Conservation (phyloP, 1,284 basidiomycete species). For the Fomitopsis betulina region DNA sequence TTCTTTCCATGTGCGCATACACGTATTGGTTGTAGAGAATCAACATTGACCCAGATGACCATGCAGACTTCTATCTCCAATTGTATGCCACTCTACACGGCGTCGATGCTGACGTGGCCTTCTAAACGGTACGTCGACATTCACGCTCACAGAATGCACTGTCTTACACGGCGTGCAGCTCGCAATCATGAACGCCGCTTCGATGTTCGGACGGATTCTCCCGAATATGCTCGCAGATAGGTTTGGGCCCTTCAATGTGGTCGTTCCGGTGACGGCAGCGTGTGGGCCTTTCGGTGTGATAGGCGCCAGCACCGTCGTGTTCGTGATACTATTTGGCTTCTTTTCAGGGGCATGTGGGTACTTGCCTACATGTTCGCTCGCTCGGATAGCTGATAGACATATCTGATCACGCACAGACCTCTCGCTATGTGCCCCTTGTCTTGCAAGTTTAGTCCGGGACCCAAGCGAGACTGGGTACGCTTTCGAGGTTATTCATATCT, state of each 20-base stretch:
- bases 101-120: constrained; percentile 11
- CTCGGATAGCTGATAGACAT: neutral
- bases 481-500: neutral
- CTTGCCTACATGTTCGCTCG: neutral
- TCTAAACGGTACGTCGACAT: constrained; percentile 3
- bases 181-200: constrained; percentile 13
- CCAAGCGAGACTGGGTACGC: neutral
- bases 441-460: neutral
- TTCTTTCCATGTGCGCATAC: constrained; percentile 11
- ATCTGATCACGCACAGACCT: neutral
- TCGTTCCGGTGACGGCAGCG: constrained; percentile 30
- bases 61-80: constrained; percentile 28
- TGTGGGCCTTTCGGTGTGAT: constrained; percentile 24
- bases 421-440: neutral
- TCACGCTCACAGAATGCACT: neutral
- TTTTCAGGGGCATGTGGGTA: constrained; percentile 16
- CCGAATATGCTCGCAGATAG: constrained; percentile 13
- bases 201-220: constrained; percentile 13
- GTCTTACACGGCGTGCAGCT: constrained; percentile 14
- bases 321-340: constrained; percentile 17
- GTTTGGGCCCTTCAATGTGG: constrained; percentile 9
- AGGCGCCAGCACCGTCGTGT: constrained; percentile 5
- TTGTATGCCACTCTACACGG: constrained; percentile 13
- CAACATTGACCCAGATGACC: neutral
- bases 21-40: too few species aligned